Percentiles rank a stretch among this genome's conserved stretches.
Evolutionary conservation across 2,329 filamentous ascomycete species (phyloP).

Genomic region (Alternaria alternata): DNA sequence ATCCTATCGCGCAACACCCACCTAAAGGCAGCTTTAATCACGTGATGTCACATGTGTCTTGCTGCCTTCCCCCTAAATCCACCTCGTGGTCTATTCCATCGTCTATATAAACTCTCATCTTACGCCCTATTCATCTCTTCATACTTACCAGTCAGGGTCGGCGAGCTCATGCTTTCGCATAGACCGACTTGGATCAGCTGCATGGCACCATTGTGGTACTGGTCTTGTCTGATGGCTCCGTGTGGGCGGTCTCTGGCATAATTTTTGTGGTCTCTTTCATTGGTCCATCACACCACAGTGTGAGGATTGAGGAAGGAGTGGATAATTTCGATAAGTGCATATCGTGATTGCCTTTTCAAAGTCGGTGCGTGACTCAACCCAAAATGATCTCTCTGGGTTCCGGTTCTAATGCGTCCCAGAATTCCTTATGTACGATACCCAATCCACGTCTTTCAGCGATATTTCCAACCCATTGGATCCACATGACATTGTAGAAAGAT

Average conservation of each 20-base stretch:
- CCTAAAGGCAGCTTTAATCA: not conserved
- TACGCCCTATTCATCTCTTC: not conserved
- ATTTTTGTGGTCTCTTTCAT: constrained; percentile 20
- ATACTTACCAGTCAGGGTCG: constrained; percentile 18
- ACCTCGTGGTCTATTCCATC: too few relatives aligned
- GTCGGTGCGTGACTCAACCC: not conserved
- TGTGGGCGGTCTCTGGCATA: constrained; percentile 15
- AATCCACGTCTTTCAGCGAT: not conserved
- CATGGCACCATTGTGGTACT: constrained; percentile 15
- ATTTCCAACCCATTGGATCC: too few relatives aligned
- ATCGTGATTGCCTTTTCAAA: not conserved
- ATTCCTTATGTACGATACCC: not conserved
- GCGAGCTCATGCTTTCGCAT: constrained; percentile 18
- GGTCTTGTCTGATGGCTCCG: constrained; percentile 15
- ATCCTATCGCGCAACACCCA: not conserved
- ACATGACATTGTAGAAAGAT: too few relatives aligned
- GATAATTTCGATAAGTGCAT: not conserved
- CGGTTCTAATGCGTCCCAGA: not conserved
- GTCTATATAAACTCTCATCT: not conserved
- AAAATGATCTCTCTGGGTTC: not conserved
- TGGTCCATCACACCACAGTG: not conserved
- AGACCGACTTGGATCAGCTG: constrained; percentile 15
- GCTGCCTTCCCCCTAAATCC: not conserved
- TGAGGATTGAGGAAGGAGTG: constrained; percentile 9
- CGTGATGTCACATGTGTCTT: not conserved